Evolutionary conservation across 169 alveolate species (phyloP).

Genomic region (Plasmodium malariae): DNA sequence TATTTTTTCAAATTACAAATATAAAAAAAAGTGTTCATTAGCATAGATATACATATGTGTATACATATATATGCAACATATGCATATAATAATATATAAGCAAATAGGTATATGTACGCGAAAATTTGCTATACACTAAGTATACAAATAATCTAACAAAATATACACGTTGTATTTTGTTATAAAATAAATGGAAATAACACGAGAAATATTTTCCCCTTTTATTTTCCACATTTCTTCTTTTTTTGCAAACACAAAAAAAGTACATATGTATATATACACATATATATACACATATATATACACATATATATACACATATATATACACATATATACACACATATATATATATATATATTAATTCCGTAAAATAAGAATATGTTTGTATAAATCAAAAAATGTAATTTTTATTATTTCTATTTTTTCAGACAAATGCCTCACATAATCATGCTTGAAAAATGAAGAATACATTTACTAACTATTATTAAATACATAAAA

Average conservation of each 20-base stretch:
- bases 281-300: not conserved
- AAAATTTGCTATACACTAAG: not conserved
- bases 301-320: not conserved
- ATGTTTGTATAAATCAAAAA: not conserved
- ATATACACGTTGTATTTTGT: not conserved
- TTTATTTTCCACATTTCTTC: not conserved
- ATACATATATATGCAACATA: not conserved
- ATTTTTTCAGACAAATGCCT: constrained; percentile 87
- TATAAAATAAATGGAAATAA: not conserved
- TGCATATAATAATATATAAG: not conserved
- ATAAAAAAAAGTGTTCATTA: not conserved
- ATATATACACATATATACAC: not conserved
- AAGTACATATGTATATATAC: no score
- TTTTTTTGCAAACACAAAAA: not conserved
- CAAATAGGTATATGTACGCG: not conserved
- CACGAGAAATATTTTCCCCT: not conserved
- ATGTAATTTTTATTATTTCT: constrained; percentile 31
- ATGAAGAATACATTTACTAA: constrained; percentile 48
- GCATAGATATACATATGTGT: not conserved
- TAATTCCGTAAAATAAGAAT: not conserved
- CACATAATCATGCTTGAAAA: constrained; percentile 83
- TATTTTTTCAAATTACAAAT: constrained; percentile 12
- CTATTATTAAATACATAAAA: constrained; percentile 80
- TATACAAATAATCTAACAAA: not conserved
- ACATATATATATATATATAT: not conserved